Evolutionary conservation across 345 rosid species (phyloP).

Genomic region (Boechera stricta): DNA sequence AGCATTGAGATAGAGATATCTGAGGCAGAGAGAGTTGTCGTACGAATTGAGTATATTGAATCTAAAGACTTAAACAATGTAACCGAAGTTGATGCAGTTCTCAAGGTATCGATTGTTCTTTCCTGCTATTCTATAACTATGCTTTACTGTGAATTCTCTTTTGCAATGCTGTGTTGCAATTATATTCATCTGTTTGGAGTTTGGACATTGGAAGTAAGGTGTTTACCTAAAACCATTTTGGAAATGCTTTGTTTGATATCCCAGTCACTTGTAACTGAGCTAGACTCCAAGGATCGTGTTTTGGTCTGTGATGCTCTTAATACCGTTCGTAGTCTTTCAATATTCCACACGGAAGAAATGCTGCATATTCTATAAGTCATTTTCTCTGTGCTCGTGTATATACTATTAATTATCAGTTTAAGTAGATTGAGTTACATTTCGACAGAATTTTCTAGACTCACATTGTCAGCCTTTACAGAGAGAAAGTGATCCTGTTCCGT

Average conservation of each 20-base stretch:
- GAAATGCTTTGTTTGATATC: background rate
- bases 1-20: no score
- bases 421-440: background rate
- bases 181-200: no score
- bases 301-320: conserved; percentile 75
- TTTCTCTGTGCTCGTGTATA: background rate
- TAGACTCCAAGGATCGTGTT: conserved; percentile 87
- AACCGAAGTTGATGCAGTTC: conserved; percentile 56
- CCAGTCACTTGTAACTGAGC: conserved; percentile 61
- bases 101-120: conserved; percentile 53
- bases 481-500: conserved; percentile 59
- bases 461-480: conserved; percentile 50
- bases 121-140: background rate
- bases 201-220: no score
- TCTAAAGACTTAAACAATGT: conserved; percentile 67
- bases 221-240: no score
- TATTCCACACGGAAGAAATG: conserved; percentile 71
- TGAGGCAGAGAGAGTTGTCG: conserved; percentile 46
- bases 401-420: background rate
- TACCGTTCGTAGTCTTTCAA: conserved; percentile 64
- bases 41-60: conserved; percentile 72
- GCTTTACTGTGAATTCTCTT: background rate
- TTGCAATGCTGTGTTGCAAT: background rate
- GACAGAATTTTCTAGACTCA: conserved; percentile 20
- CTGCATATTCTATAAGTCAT: conserved; percentile 63